phyloP scores from a whole-genome alignment of 2,329 filamentous ascomycete genomes.

The Alternaria sp. region DNA sequence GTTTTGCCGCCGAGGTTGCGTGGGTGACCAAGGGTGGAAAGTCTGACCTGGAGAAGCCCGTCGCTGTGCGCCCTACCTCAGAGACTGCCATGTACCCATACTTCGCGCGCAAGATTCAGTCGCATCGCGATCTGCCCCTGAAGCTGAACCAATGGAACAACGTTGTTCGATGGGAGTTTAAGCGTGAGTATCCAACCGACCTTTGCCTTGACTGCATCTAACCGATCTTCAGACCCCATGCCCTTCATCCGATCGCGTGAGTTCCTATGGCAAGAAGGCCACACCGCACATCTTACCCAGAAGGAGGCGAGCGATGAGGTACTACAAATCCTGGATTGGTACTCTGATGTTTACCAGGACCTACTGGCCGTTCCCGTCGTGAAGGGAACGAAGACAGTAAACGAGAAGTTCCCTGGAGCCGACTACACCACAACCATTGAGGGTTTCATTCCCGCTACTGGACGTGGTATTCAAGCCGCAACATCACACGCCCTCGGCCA shows the following conservation, averaged over 20 bases:
- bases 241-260: slow-evolving; percentile 87
- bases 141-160: slow-evolving; percentile 99
- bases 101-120: slow-evolving; percentile 96
- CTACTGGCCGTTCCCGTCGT: slow-evolving; percentile 95
- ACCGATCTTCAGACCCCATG: slow-evolving; percentile 57
- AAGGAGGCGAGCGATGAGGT: slow-evolving; percentile 85
- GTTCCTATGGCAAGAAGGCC: slow-evolving; percentile 98
- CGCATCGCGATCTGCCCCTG: slow-evolving; percentile 91
- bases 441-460: slow-evolving; percentile 94
- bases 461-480: slow-evolving; percentile 93
- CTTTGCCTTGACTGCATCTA: not conserved
- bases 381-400: slow-evolving; percentile 92
- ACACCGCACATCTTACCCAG: slow-evolving; percentile 89
- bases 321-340: slow-evolving; percentile 90
- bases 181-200: slow-evolving; percentile 58
- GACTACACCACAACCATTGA: slow-evolving; percentile 97
- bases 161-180: slow-evolving; percentile 95
- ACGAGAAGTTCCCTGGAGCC: slow-evolving; percentile 97
- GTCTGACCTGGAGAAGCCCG: slow-evolving; percentile 85
- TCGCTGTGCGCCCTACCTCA: slow-evolving; percentile 74
- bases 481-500: slow-evolving; percentile 95
- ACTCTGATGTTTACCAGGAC: slow-evolving; percentile 91
- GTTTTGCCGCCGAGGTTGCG: slow-evolving; percentile 90
- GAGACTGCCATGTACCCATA: slow-evolving; percentile 94
- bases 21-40: slow-evolving; percentile 93